These are phyloP conservation scores for Podospora anserina DNA, from an alignment of 495 filamentous ascomycete genomes.

Conservation along the genomic window DNA sequence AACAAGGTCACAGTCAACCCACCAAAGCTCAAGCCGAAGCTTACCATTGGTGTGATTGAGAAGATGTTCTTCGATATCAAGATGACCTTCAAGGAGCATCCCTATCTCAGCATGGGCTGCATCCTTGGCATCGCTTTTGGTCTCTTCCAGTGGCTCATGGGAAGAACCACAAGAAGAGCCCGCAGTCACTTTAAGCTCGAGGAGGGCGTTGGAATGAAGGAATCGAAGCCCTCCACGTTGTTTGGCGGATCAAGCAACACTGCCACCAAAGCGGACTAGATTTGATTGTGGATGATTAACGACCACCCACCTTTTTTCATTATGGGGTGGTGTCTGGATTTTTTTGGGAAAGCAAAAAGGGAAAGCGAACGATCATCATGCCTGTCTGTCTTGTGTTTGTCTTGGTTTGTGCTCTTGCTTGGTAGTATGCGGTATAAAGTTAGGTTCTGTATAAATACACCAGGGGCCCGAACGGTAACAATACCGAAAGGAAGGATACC, in stretches of 20 bases:
- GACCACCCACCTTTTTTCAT: background rate
- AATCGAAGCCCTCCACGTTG: slow-evolving; percentile 10
- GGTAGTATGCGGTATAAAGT: background rate
- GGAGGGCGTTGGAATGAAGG: slow-evolving; percentile 11
- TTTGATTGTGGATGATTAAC: background rate
- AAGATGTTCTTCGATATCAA: slow-evolving; percentile 74
- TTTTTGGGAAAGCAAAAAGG: background rate
- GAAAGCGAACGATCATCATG: background rate
- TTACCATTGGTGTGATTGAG: slow-evolving; percentile 72
- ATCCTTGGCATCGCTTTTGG: slow-evolving; percentile 26
- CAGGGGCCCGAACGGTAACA: background rate
- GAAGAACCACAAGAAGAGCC: slow-evolving; percentile 10
- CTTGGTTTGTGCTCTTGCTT: background rate
- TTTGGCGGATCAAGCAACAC: slow-evolving; percentile 3
- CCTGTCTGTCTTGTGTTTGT: background rate
- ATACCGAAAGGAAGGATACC: background rate
- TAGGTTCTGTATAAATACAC: background rate
- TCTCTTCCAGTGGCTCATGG: slow-evolving; percentile 20
- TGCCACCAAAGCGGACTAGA: slow-evolving; percentile 19
- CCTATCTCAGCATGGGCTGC: slow-evolving; percentile 55
- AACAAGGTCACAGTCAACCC: slow-evolving; percentile 68
- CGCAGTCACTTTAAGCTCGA: slow-evolving; percentile 18
- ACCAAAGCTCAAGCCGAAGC: slow-evolving; percentile 81
- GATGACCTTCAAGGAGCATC: slow-evolving; percentile 65
- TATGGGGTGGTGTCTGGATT: background rate